Evolutionary conservation across 148 eudicot species (phyloP).

Genomic region (Cornus controversa): DNA sequence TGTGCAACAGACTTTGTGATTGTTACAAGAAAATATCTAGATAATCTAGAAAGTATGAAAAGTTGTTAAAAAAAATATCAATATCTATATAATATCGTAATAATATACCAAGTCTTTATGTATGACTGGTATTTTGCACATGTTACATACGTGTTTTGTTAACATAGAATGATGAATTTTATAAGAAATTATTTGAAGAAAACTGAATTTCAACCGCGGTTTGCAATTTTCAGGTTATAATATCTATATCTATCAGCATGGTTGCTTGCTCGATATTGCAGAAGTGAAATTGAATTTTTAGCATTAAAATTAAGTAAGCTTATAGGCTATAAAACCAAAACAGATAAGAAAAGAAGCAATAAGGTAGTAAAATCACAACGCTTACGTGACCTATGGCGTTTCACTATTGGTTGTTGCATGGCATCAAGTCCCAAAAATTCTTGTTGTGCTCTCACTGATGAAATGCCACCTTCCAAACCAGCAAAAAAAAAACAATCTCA

Average conservation of each 20-base stretch:
- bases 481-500: slow-evolving; percentile 7
- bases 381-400: slow-evolving; percentile 62
- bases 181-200: not conserved
- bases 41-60: too few species aligned
- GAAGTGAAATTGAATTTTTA: not conserved
- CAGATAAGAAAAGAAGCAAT: not conserved
- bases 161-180: not conserved
- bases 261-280: not conserved
- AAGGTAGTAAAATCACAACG: slow-evolving; percentile 7
- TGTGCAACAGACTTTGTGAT: not conserved
- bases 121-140: too few species aligned
- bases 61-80: too few species aligned
- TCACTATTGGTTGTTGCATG: slow-evolving; percentile 28
- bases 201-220: not conserved
- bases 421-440: slow-evolving; percentile 18
- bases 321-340: not conserved
- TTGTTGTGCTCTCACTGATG: slow-evolving; percentile 25
- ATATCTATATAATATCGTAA: too few species aligned
- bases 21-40: not conserved
- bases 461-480: slow-evolving; percentile 38
- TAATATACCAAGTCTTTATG: too few species aligned
- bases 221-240: too few species aligned
- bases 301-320: not conserved
- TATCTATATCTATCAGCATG: too few species aligned
- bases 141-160: too few species aligned